Evolutionary conservation across 495 filamentous ascomycete genomes (phyloP).

Genomic region (Neurospora sp.): DNA sequence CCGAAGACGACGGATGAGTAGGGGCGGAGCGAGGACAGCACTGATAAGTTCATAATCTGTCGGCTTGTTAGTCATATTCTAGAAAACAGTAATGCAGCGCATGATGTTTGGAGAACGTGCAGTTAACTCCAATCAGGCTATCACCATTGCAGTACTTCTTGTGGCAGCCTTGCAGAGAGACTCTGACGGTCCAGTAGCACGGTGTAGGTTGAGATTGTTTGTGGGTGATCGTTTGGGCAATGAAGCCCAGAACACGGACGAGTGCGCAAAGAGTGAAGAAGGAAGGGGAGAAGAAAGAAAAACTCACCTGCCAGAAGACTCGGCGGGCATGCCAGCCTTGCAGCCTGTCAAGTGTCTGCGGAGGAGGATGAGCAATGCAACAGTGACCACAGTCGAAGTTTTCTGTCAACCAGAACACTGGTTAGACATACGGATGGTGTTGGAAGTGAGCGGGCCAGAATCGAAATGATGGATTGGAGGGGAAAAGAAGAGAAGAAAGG

Average conservation of each 20-base stretch:
- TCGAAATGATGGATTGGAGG: background rate
- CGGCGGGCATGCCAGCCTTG: no score
- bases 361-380: background rate
- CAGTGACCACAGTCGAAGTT: background rate
- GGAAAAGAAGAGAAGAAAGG: background rate
- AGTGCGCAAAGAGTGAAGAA: no score
- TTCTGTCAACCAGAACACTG: background rate
- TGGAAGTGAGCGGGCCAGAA: background rate
- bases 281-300: no score
- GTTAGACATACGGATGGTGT: background rate
- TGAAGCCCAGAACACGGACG: no score
- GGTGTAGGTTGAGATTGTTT: no score
- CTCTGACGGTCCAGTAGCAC: no score
- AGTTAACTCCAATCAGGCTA: background rate
- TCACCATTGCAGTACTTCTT: background rate
- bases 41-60: background rate
- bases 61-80: background rate
- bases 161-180: background rate
- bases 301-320: no score
- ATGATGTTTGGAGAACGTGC: background rate
- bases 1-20: no score
- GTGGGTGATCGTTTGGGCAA: no score
- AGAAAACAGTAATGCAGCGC: background rate
- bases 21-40: no score
- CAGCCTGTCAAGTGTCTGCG: background rate